phyloP scores from a whole-genome alignment of 2,329 filamentous ascomycete species.

The Alternaria arborescens region DNA sequence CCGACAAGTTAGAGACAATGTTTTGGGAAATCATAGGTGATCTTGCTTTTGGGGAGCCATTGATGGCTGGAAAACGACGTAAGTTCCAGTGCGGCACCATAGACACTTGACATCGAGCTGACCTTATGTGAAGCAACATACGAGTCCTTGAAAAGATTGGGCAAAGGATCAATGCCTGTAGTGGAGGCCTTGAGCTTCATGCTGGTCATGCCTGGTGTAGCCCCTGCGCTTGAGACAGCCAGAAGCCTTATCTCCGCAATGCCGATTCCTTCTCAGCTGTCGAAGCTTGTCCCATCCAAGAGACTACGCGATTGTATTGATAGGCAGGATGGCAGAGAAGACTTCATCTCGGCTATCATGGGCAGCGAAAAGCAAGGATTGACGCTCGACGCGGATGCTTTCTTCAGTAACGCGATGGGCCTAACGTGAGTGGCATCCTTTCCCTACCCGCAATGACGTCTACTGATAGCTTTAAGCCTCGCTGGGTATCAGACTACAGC shows the following conservation, averaged over 20 bases:
- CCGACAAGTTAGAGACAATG: constrained; percentile 5
- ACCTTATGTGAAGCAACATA: background rate
- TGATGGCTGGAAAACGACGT: constrained; percentile 8
- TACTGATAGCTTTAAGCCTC: constrained; percentile 2
- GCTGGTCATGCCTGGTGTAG: constrained; percentile 8
- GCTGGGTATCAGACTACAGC: constrained; percentile 7
- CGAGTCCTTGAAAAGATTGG: background rate
- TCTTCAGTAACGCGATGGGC: constrained; percentile 7
- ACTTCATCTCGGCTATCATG: constrained; percentile 3
- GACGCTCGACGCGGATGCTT: constrained; percentile 5
- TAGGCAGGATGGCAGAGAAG: constrained; percentile 6
- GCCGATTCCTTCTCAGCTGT: constrained; percentile 4
- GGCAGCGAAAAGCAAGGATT: constrained; percentile 4
- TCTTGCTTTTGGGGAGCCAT: constrained; percentile 5
- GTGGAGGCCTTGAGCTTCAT: constrained; percentile 10
- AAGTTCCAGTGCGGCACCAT: background rate
- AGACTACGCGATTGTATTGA: constrained; percentile 6
- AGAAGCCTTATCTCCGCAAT: constrained; percentile 5
- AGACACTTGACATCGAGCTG: background rate
- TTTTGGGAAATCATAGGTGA: constrained; percentile 6
- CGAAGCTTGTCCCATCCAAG: constrained; percentile 4
- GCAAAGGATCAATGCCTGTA: constrained; percentile 5
- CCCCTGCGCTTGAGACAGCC: constrained; percentile 3
- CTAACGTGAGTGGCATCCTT: background rate
- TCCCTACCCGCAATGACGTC: background rate